Conservation (phyloP, 2,329 filamentous ascomycete species). For the Achaetomium macrosporum region DNA sequence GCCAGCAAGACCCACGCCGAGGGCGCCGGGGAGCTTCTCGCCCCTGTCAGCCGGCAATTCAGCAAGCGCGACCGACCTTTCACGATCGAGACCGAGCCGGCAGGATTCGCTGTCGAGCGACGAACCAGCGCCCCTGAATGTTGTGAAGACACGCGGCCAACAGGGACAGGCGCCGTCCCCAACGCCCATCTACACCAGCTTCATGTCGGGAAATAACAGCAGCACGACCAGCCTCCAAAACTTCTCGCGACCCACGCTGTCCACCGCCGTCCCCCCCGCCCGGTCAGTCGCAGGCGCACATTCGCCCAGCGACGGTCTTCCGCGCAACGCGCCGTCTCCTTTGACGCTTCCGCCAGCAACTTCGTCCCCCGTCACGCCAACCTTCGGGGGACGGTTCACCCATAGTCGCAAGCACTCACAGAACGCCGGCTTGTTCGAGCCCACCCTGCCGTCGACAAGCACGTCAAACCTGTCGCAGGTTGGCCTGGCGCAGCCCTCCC, state of each 20-base stretch:
- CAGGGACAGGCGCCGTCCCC: conserved; percentile 25
- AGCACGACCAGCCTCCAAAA: conserved; percentile 48
- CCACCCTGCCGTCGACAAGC: conserved; percentile 59
- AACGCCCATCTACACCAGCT: conserved; percentile 45
- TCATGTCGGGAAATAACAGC: conserved; percentile 39
- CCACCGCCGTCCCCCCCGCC: conserved; percentile 24
- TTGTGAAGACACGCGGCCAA: conserved; percentile 42
- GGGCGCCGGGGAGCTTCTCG: conserved; percentile 52
- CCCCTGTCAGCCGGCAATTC: conserved; percentile 38
- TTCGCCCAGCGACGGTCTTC: conserved; percentile 27
- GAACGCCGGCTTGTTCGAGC: conserved; percentile 71
- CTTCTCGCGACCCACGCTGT: conserved; percentile 49
- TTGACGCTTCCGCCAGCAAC: conserved; percentile 36
- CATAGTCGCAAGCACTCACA: conserved; percentile 64
- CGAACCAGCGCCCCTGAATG: conserved; percentile 37
- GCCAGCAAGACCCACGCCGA: conserved; percentile 41
- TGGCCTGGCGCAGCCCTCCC: conserved; percentile 43
- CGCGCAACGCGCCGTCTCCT: conserved; percentile 36
- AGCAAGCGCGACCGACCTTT: conserved; percentile 20
- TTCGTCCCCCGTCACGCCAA: conserved; percentile 32
- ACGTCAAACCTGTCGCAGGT: conserved; percentile 49
- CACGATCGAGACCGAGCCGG: conserved; percentile 36
- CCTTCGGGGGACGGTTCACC: conserved; percentile 28
- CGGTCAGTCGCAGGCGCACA: conserved; percentile 24
- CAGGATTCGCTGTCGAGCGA: conserved; percentile 44